Evolutionary conservation across 768 basidiomycete genomes (phyloP).

Genomic region (Phaffia tasmanica): DNA sequence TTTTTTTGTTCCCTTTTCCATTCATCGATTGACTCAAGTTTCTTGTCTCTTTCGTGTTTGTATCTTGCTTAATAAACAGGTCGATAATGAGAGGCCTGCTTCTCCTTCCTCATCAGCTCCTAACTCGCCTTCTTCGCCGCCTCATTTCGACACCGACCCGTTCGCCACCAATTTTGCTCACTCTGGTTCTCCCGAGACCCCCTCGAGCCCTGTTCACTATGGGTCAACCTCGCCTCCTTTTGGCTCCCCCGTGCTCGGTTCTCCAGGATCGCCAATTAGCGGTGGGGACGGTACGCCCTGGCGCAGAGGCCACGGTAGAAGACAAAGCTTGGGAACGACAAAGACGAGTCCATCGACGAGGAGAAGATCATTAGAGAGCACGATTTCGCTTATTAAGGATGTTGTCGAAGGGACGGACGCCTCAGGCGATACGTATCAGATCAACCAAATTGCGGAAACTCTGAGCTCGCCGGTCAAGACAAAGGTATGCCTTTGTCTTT

Average conservation of each 20-base stretch:
- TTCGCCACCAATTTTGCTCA: constrained; percentile 23
- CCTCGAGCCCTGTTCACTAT: background rate
- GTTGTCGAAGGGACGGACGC: constrained; percentile 66
- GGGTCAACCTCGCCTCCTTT: constrained; percentile 26
- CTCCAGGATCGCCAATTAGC: constrained; percentile 35
- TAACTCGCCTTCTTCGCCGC: constrained; percentile 17
- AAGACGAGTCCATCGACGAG: constrained; percentile 85
- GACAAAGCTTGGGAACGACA: constrained; percentile 83
- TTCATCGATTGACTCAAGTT: constrained; percentile 22
- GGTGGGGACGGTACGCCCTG: constrained; percentile 43
- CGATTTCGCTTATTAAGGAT: constrained; percentile 87
- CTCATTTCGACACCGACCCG: constrained; percentile 31
- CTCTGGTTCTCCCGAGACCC: constrained; percentile 32
- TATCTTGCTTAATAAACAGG: constrained; percentile 34
- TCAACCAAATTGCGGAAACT: constrained; percentile 36
- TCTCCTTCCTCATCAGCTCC: constrained; percentile 31
- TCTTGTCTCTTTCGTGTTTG: constrained; percentile 30
- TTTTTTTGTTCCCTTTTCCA: constrained; percentile 41
- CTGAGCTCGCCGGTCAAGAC: constrained; percentile 13
- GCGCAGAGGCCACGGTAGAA: constrained; percentile 56
- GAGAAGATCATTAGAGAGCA: constrained; percentile 83
- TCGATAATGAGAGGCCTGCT: constrained; percentile 38
- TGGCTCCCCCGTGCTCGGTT: constrained; percentile 27
- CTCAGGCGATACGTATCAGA: constrained; percentile 35
- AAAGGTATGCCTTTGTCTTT: background rate